Evolutionary conservation across 805 yeast species (phyloP), one percentile per base, ranked within the genome.

Genomic region (Myxozyma mucilagina): DNA sequence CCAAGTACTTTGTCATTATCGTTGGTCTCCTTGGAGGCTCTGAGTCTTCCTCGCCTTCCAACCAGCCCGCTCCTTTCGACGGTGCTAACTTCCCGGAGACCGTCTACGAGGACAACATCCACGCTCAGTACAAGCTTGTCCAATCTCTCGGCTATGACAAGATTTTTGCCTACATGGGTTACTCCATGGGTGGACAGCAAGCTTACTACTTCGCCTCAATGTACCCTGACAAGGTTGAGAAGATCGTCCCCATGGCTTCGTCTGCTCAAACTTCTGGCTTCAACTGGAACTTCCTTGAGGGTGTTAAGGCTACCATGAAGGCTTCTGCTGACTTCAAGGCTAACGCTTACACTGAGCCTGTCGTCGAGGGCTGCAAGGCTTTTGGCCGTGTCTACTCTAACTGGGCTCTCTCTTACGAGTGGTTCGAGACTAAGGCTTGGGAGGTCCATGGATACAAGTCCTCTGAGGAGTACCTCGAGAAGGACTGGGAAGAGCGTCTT

Each of bases 171-270:
- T 61, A 62, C 44, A 50, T 61, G 45, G 67, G 67, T 7, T 64
- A 58, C 55, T 64, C 67, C 47, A 64, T 64, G 67, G 67, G 67
- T 34, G 67, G 66, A 10, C 66, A 62, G 57, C 67, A 64, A 54
- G 66, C 67, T 1, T 64, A 64, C 53, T 56, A 64, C 56, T 61
- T 61, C 47, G 67, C 61, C 32, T 44, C 63, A 11, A 52, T 62
- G 61, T 64, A 52, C 56, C 67, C 67, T n/a, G 62, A 53, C 36
- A 47, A 49, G 39, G 66, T 64, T 20, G 31, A 64, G 61, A 54
- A 61, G 47, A 43, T 64, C 42, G 60, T 64, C 32, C 66, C 65
- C 45, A 48, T 64, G 47, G 66, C 66, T n/a, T 55, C 61, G 38
- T 64, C 67, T 10, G 67, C 67, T 18, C 54, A 59, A 57, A 64